Conservation (phyloP, 148 eudicot genomes). For the Camellia granthamiana region DNA sequence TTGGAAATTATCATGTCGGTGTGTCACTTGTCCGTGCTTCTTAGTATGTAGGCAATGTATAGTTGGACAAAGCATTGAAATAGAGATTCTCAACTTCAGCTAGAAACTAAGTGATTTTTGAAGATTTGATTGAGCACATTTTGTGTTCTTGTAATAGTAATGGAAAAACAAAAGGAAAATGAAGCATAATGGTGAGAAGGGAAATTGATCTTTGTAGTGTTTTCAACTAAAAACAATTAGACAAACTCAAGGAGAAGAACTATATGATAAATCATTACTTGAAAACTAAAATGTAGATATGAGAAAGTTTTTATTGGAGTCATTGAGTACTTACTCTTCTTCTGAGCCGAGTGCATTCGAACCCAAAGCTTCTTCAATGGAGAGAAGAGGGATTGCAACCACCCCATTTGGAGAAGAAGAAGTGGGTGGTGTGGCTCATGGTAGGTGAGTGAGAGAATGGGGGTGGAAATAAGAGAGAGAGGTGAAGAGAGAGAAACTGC, state of each 20-base stretch:
- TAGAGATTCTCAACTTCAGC: neutral
- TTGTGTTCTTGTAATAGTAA: too few species aligned
- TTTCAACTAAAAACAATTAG: neutral
- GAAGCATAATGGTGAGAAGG: neutral
- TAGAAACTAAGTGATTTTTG: neutral
- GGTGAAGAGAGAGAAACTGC: conserved; percentile 19
- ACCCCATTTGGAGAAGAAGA: conserved; percentile 62
- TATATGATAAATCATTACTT: neutral
- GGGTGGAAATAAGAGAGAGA: conserved; percentile 23
- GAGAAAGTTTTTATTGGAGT: neutral
- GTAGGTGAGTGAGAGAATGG: conserved; percentile 29
- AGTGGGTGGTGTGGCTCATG: conserved; percentile 45
- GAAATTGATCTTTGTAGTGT: neutral
- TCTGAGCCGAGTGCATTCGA: conserved; percentile 54
- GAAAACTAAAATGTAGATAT: neutral
- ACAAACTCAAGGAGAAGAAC: neutral
- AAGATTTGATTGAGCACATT: neutral
- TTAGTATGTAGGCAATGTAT: neutral
- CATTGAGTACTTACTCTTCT: conserved; percentile 52
- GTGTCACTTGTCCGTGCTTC: too few species aligned
- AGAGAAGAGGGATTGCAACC: conserved; percentile 88
- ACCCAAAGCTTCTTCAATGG: conserved; percentile 84
- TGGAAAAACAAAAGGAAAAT: neutral
- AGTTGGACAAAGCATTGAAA: neutral
- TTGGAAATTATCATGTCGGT: too few species aligned